Evolutionary conservation across 169 alveolate genomes (phyloP).

Genomic region (Babesia caballi): DNA sequence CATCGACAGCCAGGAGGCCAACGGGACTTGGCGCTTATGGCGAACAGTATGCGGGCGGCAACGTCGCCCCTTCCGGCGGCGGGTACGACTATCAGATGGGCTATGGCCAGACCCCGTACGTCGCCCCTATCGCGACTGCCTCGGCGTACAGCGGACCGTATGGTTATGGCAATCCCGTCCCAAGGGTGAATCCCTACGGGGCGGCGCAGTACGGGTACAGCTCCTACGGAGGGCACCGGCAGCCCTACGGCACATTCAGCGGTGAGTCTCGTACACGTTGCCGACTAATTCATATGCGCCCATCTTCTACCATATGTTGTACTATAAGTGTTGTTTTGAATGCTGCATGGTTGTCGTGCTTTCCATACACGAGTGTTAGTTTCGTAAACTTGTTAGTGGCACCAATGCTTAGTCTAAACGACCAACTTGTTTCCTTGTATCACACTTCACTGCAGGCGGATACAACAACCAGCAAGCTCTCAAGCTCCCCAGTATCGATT

Average conservation of each 20-base stretch:
- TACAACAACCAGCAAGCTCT: neutral
- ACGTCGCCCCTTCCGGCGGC: no score
- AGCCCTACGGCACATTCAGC: conserved; percentile 7
- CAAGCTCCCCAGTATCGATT: conserved; percentile 60
- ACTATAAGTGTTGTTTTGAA: no score
- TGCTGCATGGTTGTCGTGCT: no score
- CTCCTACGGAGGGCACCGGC: conserved; percentile 7
- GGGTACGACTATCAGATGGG: conserved; percentile 24
- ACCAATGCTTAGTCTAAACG: no score
- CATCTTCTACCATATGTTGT: no score
- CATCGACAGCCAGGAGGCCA: neutral
- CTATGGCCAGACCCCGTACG: conserved; percentile 10
- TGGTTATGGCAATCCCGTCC: conserved; percentile 4
- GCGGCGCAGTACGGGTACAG: conserved; percentile 13
- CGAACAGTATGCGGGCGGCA: conserved; percentile 24
- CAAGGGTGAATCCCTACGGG: neutral
- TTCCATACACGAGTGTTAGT: no score
- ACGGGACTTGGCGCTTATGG: conserved; percentile 1
- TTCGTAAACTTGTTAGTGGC: no score
- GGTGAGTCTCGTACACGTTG: no score
- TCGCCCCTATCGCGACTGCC: neutral
- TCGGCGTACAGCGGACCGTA: neutral
- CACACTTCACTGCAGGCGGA: neutral
- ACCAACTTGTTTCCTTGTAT: neutral
- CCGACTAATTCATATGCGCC: no score